These are phyloP conservation scores for Alternaria postmessia DNA, from an alignment of 2,329 filamentous ascomycete species.

Conservation along the genomic window DNA sequence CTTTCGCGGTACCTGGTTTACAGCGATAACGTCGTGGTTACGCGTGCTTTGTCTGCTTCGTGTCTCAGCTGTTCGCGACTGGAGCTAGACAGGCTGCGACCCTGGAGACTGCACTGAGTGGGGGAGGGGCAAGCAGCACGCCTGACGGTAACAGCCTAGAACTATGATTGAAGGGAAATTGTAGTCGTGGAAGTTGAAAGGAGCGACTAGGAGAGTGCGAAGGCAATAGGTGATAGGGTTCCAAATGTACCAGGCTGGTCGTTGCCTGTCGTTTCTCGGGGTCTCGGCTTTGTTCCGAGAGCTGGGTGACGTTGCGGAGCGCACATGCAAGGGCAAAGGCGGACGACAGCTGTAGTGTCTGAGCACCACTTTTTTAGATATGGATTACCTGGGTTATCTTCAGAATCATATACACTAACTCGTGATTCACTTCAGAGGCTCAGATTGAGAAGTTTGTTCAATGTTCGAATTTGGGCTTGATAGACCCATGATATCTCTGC, in stretches of 20 bases:
- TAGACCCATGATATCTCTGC: constrained; percentile 20
- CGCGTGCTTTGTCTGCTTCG: not conserved
- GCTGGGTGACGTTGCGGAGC: constrained; percentile 7
- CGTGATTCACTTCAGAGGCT: too few relatives aligned
- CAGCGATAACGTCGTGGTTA: not conserved
- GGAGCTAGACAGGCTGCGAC: not conserved
- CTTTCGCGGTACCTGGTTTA: too few relatives aligned
- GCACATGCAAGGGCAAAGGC: constrained; percentile 1
- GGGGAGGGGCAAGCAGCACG: constrained; percentile 15
- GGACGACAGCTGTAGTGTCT: not conserved
- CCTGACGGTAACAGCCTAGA: constrained; percentile 7
- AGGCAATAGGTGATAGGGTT: not conserved
- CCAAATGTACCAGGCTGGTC: not conserved
- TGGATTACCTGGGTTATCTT: not conserved
- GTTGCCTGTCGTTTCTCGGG: not conserved
- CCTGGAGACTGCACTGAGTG: not conserved
- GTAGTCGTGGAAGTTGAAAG: not conserved
- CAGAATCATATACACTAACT: not conserved
- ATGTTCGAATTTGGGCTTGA: not conserved
- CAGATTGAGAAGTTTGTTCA: not conserved
- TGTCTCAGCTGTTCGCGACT: not conserved
- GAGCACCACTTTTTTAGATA: not conserved
- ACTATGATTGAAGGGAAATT: not conserved
- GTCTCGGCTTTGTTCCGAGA: constrained; percentile 8
- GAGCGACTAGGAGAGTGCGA: not conserved